Conservation (phyloP, 2,329 filamentous ascomycete genomes). For the Beauveria sp. region DNA sequence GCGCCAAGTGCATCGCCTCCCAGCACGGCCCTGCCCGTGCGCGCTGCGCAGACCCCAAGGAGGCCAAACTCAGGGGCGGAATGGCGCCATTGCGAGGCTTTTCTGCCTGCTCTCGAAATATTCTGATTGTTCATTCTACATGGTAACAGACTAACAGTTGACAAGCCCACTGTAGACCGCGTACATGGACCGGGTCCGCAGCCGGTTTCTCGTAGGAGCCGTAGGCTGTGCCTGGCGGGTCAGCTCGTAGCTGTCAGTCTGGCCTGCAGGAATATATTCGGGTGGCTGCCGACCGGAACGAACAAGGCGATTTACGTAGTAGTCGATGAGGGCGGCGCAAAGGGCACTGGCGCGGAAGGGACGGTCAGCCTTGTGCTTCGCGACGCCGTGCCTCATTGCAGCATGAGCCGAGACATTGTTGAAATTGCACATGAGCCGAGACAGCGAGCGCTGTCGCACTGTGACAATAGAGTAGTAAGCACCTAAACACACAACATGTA, state of each 20-base stretch:
- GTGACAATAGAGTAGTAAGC: no score
- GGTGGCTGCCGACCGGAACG: constrained; percentile 8
- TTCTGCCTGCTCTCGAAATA: constrained; percentile 38
- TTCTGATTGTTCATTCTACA: constrained; percentile 36
- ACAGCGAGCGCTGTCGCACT: not conserved
- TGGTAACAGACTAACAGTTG: constrained; percentile 41
- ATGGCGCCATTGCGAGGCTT: constrained; percentile 42
- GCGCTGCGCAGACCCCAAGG: constrained; percentile 21
- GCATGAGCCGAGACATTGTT: not conserved
- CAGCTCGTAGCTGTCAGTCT: constrained; percentile 3
- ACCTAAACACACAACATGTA: no score
- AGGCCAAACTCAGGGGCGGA: constrained; percentile 35
- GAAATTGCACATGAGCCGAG: not conserved
- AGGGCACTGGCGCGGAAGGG: constrained; percentile 7
- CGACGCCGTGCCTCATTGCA: not conserved
- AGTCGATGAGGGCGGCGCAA: constrained; percentile 7
- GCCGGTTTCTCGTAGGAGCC: constrained; percentile 15
- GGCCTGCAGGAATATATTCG: constrained; percentile 1
- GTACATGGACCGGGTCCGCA: constrained; percentile 20
- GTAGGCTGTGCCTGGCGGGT: not conserved
- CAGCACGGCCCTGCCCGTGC: constrained; percentile 13
- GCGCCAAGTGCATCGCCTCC: constrained; percentile 14
- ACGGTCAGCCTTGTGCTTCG: constrained; percentile 7
- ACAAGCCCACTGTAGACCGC: constrained; percentile 37
- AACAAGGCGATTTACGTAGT: constrained; percentile 1